These are phyloP conservation scores for Saccharomycopsis oosterbeekiorum DNA, from an alignment of 805 yeast species.

Conservation along the genomic window DNA sequence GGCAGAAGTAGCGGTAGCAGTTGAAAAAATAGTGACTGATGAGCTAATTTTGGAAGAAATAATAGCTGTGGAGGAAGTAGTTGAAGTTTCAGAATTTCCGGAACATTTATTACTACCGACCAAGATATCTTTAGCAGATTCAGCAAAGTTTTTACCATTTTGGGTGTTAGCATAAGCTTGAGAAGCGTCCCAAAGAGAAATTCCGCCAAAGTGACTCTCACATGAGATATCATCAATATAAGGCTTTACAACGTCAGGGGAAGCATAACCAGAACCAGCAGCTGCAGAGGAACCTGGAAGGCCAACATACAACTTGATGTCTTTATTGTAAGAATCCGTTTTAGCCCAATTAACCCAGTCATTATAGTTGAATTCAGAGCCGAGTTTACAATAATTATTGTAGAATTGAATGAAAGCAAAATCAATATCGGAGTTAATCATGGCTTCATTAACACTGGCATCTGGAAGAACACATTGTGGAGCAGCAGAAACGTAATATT, in stretches of 20 bases:
- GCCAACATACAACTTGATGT: slow-evolving; percentile 65
- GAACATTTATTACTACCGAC: slow-evolving; percentile 21
- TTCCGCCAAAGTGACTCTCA: slow-evolving; percentile 58
- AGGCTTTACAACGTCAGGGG: slow-evolving; percentile 31
- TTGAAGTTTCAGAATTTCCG: neutral
- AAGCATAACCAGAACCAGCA: slow-evolving; percentile 52
- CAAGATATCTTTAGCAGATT: slow-evolving; percentile 8
- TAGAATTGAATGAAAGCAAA: slow-evolving; percentile 82
- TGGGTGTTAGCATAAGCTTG: slow-evolving; percentile 37
- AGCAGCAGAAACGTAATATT: slow-evolving; percentile 75
- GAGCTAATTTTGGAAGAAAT: neutral
- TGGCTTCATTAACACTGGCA: slow-evolving; percentile 48
- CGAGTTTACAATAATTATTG: slow-evolving; percentile 55
- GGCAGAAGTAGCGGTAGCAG: neutral
- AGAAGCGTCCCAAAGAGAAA: slow-evolving; percentile 88
- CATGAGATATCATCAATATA: slow-evolving; percentile 22
- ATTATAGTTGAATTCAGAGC: slow-evolving; percentile 55
- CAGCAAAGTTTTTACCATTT: slow-evolving; percentile 17
- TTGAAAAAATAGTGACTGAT: neutral
- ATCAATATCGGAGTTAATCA: slow-evolving; percentile 56
- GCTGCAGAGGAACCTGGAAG: slow-evolving; percentile 56
- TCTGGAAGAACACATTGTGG: slow-evolving; percentile 91
- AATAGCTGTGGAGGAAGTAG: neutral
- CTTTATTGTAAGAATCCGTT: slow-evolving; percentile 48
- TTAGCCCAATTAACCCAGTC: slow-evolving; percentile 63